These are phyloP conservation scores for Solanum lignicaule DNA, from an alignment of 257 asterid species.

Conservation along the genomic window DNA sequence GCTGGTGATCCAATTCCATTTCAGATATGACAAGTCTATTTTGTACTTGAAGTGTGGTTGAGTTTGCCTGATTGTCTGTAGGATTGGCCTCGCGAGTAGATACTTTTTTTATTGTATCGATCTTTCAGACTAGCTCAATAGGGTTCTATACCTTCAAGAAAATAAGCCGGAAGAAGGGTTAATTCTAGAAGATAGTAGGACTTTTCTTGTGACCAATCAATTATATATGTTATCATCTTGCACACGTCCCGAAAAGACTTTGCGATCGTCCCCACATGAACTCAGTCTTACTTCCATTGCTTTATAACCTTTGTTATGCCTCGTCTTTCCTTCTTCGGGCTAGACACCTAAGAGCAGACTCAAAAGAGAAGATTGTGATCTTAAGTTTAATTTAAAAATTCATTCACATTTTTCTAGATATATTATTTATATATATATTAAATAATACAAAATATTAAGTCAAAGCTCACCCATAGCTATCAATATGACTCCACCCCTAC, in stretches of 20 bases:
- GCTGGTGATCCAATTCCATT: not conserved
- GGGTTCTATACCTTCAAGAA: too few species aligned
- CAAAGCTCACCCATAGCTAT: not conserved
- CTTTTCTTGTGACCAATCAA: not conserved
- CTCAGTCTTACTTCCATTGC: not conserved
- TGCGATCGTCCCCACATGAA: fast-evolving
- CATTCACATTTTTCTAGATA: not conserved
- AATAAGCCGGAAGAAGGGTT: not conserved
- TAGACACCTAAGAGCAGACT: not conserved
- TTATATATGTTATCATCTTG: not conserved
- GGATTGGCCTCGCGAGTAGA: not conserved
- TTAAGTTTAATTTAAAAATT: not conserved
- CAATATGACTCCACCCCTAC: not conserved
- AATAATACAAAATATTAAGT: not conserved
- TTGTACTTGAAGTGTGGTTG: not conserved
- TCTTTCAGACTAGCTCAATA: too few species aligned
- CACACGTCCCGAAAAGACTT: not conserved
- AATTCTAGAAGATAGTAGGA: too few species aligned
- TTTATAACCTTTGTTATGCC: not conserved
- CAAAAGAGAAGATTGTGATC: not conserved
- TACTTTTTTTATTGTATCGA: too few species aligned
- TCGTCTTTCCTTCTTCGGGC: not conserved
- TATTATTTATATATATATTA: too few species aligned
- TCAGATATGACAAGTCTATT: not conserved
- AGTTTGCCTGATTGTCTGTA: not conserved